These are phyloP conservation scores for Triticum monococcum DNA, from an alignment of 176 grass and related monocot genomes.

Conservation along the genomic window DNA sequence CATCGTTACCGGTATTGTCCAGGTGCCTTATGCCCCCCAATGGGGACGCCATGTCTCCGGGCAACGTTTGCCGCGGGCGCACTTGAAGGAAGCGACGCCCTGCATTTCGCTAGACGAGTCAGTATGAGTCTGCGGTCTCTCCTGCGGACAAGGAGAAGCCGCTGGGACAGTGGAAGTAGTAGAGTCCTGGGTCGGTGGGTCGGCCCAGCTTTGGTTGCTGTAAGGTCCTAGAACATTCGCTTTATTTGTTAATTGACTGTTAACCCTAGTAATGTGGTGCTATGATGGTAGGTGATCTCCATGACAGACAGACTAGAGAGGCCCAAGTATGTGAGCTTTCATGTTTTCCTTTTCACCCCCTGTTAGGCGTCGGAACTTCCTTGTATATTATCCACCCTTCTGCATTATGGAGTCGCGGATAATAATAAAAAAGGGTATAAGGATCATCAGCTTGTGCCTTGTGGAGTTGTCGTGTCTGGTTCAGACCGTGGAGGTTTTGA, in stretches of 20 bases:
- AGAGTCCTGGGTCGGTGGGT: not conserved
- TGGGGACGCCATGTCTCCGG: conserved; percentile 12
- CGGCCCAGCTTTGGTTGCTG: conserved; percentile 35
- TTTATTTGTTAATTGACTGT: conserved; percentile 54
- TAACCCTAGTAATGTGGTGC: conserved; percentile 43
- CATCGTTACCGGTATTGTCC: conserved; percentile 9
- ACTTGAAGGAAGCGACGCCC: conserved; percentile 35
- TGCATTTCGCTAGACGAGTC: conserved; percentile 43
- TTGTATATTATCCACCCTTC: conserved; percentile 40
- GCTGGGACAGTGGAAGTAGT: conserved; percentile 28
- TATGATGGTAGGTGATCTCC: conserved; percentile 40
- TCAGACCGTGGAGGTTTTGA: not conserved
- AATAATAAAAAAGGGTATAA: conserved; percentile 33
- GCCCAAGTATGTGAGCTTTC: conserved; percentile 36
- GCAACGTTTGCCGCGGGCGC: conserved; percentile 23
- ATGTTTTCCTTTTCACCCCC: conserved; percentile 15
- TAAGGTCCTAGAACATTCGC: conserved; percentile 50
- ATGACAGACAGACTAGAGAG: conserved; percentile 33
- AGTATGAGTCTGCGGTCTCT: conserved; percentile 2
- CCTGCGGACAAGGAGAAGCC: conserved; percentile 3
- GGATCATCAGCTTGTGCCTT: not conserved
- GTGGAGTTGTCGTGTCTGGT: not conserved
- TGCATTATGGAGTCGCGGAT: conserved; percentile 21
- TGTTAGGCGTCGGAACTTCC: conserved; percentile 34
- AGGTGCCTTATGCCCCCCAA: conserved; percentile 2